phyloP scores from a whole-genome alignment of 1,139 yeast species.

The Magnusiomyces tetraspermus region DNA sequence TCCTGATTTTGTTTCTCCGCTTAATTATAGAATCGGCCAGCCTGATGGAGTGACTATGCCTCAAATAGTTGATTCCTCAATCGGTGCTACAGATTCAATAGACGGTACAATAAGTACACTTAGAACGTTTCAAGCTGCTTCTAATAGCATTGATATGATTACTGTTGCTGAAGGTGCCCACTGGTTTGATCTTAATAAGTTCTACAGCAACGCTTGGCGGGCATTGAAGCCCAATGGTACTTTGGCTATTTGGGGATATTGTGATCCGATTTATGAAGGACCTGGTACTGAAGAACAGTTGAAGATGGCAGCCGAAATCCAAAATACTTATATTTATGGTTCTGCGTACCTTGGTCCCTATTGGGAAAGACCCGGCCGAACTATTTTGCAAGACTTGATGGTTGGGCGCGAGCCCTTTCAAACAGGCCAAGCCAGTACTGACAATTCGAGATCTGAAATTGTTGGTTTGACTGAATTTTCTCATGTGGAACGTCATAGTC shows the following conservation, averaged over 20 bases:
- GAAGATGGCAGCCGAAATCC: constrained; percentile 35
- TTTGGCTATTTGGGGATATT: constrained; percentile 71
- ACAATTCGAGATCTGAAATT: constrained; percentile 1
- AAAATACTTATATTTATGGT: constrained; percentile 36
- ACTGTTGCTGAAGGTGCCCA: constrained; percentile 73
- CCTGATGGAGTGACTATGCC: constrained; percentile 31
- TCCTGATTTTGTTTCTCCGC: too few species aligned
- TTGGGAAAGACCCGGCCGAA: constrained; percentile 71
- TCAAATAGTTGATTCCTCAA: constrained; percentile 17
- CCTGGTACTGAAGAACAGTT: constrained; percentile 28
- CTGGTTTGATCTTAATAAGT: constrained; percentile 56
- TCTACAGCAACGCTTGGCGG: constrained; percentile 43
- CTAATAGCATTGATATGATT: constrained; percentile 45
- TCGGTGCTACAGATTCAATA: neutral
- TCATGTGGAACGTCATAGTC: constrained; percentile 32
- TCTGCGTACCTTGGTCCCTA: constrained; percentile 51
- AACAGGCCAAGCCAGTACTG: neutral
- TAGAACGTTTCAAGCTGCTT: constrained; percentile 10
- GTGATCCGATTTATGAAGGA: constrained; percentile 37
- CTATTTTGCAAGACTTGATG: constrained; percentile 34
- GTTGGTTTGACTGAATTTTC: constrained; percentile 37
- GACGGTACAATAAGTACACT: neutral
- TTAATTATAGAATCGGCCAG: constrained; percentile 16
- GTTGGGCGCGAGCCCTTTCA: constrained; percentile 2
- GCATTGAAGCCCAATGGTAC: constrained; percentile 53